Percentiles rank a stretch among this genome's conserved stretches.
Evolutionary conservation across 2,329 filamentous ascomycete species (phyloP).

Genomic region (Bipolaris cookei): DNA sequence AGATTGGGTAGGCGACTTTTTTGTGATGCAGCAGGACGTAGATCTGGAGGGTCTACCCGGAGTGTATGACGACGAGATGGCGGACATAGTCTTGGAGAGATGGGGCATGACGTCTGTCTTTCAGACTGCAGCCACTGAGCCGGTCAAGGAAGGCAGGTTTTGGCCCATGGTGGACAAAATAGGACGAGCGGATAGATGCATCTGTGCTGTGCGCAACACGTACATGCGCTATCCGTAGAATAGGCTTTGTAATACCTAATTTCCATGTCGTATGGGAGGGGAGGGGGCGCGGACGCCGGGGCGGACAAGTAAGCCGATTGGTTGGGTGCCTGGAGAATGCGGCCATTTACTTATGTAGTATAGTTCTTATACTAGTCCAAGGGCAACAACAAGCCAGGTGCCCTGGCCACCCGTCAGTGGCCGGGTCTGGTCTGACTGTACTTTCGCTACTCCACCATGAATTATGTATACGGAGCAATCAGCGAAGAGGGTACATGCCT

Average conservation of each 20-base stretch:
- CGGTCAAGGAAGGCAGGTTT: constrained; percentile 14
- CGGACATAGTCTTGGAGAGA: constrained; percentile 11
- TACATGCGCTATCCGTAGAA: too few species aligned
- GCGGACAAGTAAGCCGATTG: constrained; percentile 13
- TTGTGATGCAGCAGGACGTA: background rate
- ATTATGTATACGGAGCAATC: too few species aligned
- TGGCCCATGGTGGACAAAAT: constrained; percentile 13
- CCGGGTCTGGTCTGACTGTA: too few species aligned
- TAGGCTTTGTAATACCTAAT: too few species aligned
- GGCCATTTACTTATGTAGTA: background rate
- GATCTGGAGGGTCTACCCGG: background rate
- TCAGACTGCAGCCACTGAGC: constrained; percentile 1
- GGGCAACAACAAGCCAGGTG: too few species aligned
- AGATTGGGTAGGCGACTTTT: constrained; percentile 1
- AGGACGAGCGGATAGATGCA: background rate
- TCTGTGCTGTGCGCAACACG: background rate
- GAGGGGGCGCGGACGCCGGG: too few species aligned
- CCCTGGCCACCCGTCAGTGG: too few species aligned
- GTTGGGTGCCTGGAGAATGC: constrained; percentile 15
- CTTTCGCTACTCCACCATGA: too few species aligned
- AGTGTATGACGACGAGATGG: background rate
- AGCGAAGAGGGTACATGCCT: too few species aligned
- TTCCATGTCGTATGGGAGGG: too few species aligned
- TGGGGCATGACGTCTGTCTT: constrained; percentile 15
- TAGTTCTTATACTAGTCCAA: too few species aligned